Base-by-base conservation (phyloP, 2,329 filamentous ascomycete genomes). In the Orbilia ellipsospora region DNA sequence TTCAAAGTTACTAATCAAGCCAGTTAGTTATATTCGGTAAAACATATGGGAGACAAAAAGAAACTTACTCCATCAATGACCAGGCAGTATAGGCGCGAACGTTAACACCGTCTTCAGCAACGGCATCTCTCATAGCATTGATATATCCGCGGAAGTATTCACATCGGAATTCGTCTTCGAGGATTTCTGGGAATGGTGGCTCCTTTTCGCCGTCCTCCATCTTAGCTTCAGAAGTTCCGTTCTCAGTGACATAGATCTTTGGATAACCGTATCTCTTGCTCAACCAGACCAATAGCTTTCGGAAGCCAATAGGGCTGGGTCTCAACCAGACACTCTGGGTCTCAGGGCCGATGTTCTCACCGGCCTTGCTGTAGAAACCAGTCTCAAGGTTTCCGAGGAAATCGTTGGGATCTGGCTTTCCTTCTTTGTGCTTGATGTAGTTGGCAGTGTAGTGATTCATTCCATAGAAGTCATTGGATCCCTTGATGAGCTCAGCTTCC, bases 401-500 rank as follows among this genome's bases (percentile, higher is more conserved):
- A 83, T 96, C 92, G 60, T 90, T 86, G 2, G 84, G 84, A 0
- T 87, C 85, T 0, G 91, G 83, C 56, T 86, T 83, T 5, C 86
- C 87, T 6, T 87, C 86, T 80, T 88, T 88, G 83, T 94, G 90
- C 82, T 89, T 90, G 84, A 96, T 89, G 84, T 92, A 96, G 85
- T 95, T 92, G 80, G 92, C 90, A 60, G 92, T 94, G 85, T 96
- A 96, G 85, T 93, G 91, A 85, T 96, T 96, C 92, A 94, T 94
- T 82, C 92, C 93, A 83, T 96, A 96, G 83, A 96, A 96, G 85
- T 96, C 93, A 82, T 95, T 95, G 81, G 90, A 92, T n/a, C 91
- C 92, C 80, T 90, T 86, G 54, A 96, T 89, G n/a, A 95, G 85
- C 1, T 87, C 88, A 23, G 85, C 82, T 81, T 96, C 92, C 78